Evolutionary conservation across 2,329 filamentous ascomycete genomes (phyloP).

Genomic region (Aureobasidium sp.): DNA sequence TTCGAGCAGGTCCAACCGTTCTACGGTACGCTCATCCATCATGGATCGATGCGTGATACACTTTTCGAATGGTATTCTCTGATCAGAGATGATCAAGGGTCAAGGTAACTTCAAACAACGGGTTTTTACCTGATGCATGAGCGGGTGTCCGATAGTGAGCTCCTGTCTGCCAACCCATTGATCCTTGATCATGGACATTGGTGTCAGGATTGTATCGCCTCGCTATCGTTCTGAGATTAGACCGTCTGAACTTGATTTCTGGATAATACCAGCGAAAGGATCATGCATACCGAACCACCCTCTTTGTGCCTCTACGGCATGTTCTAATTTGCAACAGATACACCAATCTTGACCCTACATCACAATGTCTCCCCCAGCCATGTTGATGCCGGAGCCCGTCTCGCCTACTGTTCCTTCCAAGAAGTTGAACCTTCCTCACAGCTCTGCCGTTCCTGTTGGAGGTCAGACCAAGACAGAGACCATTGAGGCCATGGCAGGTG

Average conservation of each 20-base stretch:
- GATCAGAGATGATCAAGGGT: constrained; percentile 18
- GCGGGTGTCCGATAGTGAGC: constrained; percentile 22
- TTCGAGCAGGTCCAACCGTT: neutral
- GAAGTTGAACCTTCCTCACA: constrained; percentile 35
- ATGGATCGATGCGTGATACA: constrained; percentile 19
- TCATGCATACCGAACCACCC: constrained; percentile 63
- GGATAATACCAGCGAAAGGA: constrained; percentile 99
- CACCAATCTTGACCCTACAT: constrained; percentile 29
- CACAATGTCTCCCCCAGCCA: constrained; percentile 70
- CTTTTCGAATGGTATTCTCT: constrained; percentile 18
- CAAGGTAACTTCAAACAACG: constrained; percentile 22
- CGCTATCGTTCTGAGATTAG: constrained; percentile 67
- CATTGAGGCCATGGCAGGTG: constrained; percentile 60
- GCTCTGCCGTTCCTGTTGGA: constrained; percentile 29
- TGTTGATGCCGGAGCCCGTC: constrained; percentile 46
- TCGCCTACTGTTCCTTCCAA: constrained; percentile 36
- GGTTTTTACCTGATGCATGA: constrained; percentile 22
- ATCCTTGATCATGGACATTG: constrained; percentile 16
- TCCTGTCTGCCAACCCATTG: constrained; percentile 13
- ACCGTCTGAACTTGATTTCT: constrained; percentile 90
- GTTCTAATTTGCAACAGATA: constrained; percentile 33
- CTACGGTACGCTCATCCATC: constrained; percentile 14
- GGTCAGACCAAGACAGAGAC: constrained; percentile 44
- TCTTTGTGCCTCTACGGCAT: constrained; percentile 28
- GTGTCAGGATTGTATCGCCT: constrained; percentile 17